Percentiles rank a stretch among this genome's conserved stretches.
Evolutionary conservation across 2,329 filamentous ascomycete species (phyloP).

Genomic region (Claviceps cyperi): DNA sequence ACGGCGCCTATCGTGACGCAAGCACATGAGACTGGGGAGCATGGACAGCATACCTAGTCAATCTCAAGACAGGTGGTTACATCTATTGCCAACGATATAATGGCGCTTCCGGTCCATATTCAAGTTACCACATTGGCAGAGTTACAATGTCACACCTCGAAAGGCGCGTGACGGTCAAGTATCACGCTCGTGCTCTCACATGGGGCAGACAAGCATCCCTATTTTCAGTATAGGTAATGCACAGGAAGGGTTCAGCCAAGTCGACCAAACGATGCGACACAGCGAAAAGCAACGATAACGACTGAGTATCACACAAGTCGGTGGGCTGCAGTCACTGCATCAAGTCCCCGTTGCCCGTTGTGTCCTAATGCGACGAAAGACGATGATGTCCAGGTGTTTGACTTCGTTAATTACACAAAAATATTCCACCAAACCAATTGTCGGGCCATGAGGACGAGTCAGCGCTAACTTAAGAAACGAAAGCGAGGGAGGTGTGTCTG

Average conservation of each 20-base stretch:
- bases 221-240: neutral
- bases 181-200: neutral
- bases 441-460: neutral
- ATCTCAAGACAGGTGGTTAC: neutral
- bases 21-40: neutral
- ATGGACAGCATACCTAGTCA: no score
- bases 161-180: neutral
- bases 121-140: neutral
- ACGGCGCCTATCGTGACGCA: constrained; percentile 1
- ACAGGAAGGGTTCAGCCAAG: neutral
- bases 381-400: neutral
- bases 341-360: neutral
- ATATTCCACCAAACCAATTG: neutral
- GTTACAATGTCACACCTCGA: neutral
- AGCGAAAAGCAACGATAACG: neutral
- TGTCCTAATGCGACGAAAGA: neutral
- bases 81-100: neutral
- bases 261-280: neutral
- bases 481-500: neutral
- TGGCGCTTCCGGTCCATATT: neutral
- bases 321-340: no score
- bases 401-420: neutral
- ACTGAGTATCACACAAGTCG: no score
- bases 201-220: neutral
- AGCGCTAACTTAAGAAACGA: constrained; percentile 1